Base-by-base conservation (phyloP, 257 asterid species). In the Ajuga chamaepitys region DNA sequence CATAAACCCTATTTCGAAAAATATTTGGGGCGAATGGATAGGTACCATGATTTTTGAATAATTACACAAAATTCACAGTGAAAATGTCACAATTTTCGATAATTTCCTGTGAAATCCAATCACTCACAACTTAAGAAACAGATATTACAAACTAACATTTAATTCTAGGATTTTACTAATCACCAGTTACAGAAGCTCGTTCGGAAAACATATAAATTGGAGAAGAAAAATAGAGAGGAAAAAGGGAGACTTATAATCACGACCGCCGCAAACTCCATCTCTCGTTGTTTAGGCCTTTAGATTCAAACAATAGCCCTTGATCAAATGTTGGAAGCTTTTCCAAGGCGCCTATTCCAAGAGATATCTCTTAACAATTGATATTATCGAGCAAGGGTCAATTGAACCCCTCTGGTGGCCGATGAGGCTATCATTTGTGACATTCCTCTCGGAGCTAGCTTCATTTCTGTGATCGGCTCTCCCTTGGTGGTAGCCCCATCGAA, bases 241-340 rank as follows among this genome's bases (percentile, higher is more conserved):
- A 38, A 7, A 52, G 62, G 65, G n/a, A 32, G 55, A 38, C 96
- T 87, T 83, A 93, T 97, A 97, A 84, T 93, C 99, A 25, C 95
- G 97, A 66, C 99, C 99, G 52, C 99, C 97, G 37, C 99, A 97
- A 68, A 89, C 99, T 55, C 99, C 99, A 22, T 96, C 97, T 84
- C 99, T 84, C 2, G 96, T 60, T 3, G 99, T n/a, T n/a, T n/a
- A n/a, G n/a, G n/a, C n/a, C n/a, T n/a, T n/a, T n/a, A n/a, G n/a
- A n/a, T n/a, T n/a, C n/a, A n/a, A n/a, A n/a, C n/a, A n/a, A n/a
- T n/a, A n/a, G n/a, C n/a, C n/a, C n/a, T n/a, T n/a, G n/a, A n/a
- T n/a, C 69, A 54, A 71, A 78, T 0, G 89, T 84, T 0, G 89
- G 87, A 5, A 84, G 81, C 24, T 70, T 81, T 52, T 84, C 86